Evolutionary conservation across 2,329 filamentous ascomycete genomes (phyloP).

Genomic region (Pseudogymnoascus sp.): DNA sequence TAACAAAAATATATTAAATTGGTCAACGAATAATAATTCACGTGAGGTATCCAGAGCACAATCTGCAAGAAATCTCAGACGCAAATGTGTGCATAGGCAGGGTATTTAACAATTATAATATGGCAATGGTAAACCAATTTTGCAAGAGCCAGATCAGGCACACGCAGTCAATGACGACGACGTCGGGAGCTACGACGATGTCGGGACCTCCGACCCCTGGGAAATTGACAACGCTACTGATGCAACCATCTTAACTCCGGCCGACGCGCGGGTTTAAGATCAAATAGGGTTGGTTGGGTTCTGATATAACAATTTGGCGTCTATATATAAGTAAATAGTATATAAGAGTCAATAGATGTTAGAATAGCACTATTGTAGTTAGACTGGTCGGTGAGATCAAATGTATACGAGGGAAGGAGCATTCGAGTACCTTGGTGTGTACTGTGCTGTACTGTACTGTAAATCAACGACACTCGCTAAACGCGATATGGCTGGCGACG

Average conservation of each 20-base stretch:
- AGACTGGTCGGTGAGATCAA: neutral
- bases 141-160: neutral
- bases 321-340: neutral
- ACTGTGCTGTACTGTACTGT: neutral
- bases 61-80: neutral
- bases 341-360: neutral
- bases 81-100: neutral
- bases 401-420: neutral
- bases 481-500: neutral
- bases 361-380: neutral
- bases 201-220: constrained; percentile 46
- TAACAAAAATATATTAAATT: neutral
- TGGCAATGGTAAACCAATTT: neutral
- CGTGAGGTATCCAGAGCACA: neutral
- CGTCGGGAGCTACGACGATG: constrained; percentile 83
- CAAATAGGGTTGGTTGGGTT: neutral
- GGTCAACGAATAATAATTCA: neutral
- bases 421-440: neutral
- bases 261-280: neutral
- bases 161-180: constrained; percentile 77
- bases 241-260: neutral
- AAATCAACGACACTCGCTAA: constrained; percentile 6
- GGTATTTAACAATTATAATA: neutral
- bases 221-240: neutral
- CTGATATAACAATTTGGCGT: neutral